Base-by-base conservation (phyloP, 2,329 filamentous ascomycete genomes). In the Knufia fluminis region DNA sequence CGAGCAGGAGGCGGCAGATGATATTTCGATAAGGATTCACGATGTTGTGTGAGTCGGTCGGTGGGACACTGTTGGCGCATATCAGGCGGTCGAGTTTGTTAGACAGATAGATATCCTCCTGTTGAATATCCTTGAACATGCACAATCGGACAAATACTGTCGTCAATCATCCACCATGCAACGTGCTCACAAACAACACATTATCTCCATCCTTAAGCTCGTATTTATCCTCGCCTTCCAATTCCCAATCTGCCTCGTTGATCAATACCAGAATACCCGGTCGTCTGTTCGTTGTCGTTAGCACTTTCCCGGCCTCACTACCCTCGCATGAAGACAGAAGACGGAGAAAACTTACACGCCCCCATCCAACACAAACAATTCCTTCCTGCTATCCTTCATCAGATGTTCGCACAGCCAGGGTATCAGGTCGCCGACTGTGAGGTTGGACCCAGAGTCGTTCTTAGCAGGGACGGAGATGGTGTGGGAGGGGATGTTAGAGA, bases 221-320 rank as follows among this genome's bases (percentile, higher is more conserved):
- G 64, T 97, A 97, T 57, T 81, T 77, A 64, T 92, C 89, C 68
- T 97, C 91, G 16, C 90, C 92, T 68, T 97, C 92, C 10, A 98
- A 78, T 67, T 97, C 92, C 92, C 92, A 98, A 66, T 98, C 92
- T 22, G 89, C 87, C 60, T 98, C 92, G 64, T 98, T 98, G 67
- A 98, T 94, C 50, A 98, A 76, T 23, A 96, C 91, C 38, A 98
- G 78, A 65, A 98, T 95, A 2, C 92, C 92, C 3, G 92, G 92
- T 47, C 92, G 89, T 53, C 91, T 97, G 50, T 22, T n/a, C n/a
- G n/a, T 17, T 14, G 14, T 9, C 47, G 12, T 19, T 9, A 44
- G 24, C 20, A 28, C 23, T 22, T 7, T 3, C 8, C 12, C 16
- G 33, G 7, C 33, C 14, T 31, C 14, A 14, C 28, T 14, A 14